These are phyloP conservation scores for Phytophthora pinifolia DNA, from an alignment of 352 stramenopile species.

Conservation along the genomic window DNA sequence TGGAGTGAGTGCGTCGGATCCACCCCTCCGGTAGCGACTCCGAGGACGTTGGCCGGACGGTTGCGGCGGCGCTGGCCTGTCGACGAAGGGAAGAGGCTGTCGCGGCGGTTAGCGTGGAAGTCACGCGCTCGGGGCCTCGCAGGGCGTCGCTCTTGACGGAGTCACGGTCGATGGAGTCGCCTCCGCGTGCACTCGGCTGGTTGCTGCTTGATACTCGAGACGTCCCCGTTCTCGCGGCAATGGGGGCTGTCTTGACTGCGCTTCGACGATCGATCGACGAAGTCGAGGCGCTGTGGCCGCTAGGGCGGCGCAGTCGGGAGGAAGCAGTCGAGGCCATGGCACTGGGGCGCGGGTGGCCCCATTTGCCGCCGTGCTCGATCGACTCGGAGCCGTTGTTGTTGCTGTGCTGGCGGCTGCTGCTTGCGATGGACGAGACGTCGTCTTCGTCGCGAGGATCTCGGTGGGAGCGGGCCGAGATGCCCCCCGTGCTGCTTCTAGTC, in stretches of 20 bases:
- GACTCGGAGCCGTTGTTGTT: slow-evolving; percentile 41
- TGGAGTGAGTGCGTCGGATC: slow-evolving; percentile 73
- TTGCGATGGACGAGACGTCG: slow-evolving; percentile 25
- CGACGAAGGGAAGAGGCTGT: slow-evolving; percentile 26
- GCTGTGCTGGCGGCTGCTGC: slow-evolving; percentile 27
- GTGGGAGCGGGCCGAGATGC: slow-evolving; percentile 25
- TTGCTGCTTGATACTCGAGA: slow-evolving; percentile 26
- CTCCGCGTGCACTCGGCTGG: slow-evolving; percentile 25
- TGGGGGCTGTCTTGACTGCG: slow-evolving; percentile 26
- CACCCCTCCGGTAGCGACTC: slow-evolving; percentile 62
- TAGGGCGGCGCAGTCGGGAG: slow-evolving; percentile 38
- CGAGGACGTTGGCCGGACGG: slow-evolving; percentile 19
- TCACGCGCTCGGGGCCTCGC: slow-evolving; percentile 30
- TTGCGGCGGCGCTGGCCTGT: slow-evolving; percentile 10
- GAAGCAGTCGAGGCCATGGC: slow-evolving; percentile 29
- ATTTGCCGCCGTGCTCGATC: slow-evolving; percentile 41
- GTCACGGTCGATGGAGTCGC: slow-evolving; percentile 24
- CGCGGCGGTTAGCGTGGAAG: slow-evolving; percentile 19
- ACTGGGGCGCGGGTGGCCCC: slow-evolving; percentile 43
- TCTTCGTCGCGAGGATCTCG: slow-evolving; percentile 36
- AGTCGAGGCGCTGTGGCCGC: slow-evolving; percentile 30
- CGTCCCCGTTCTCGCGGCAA: slow-evolving; percentile 14
- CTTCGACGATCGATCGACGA: slow-evolving; percentile 32
- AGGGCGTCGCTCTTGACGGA: slow-evolving; percentile 37
- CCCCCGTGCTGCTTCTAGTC: slow-evolving; percentile 16